Base-by-base conservation (phyloP, 306 rosid species). In the Chamaecrista fasciculata region DNA sequence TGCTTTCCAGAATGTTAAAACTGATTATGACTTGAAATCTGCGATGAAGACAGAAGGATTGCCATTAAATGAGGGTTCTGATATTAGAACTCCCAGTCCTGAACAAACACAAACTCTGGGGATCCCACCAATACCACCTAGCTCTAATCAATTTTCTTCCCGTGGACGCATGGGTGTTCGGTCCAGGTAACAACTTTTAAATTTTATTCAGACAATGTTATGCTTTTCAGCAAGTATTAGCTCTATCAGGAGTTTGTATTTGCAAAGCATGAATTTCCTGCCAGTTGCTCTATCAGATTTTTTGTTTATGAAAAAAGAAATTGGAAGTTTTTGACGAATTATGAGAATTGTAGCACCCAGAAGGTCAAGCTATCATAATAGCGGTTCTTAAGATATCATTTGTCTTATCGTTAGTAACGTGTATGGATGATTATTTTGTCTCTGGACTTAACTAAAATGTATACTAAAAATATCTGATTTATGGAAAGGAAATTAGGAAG, bases 91-190 rank as follows among this genome's bases (percentile, higher is more conserved):
- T 76, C 70, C 80, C 18, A 62, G 76, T 68, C 74, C 84, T 68
- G 76, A 81, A 14, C 94, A 85, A 62, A 86, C n/a, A n/a, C n/a
- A 46, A 71, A 37, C 70, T 69, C 78, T 87, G 3, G 97, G 96
- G 69, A 85, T 86, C 72, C 95, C 97, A 37, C 90, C 90, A 5
- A 84, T 87, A 31, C 95, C 97, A 44, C 94, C 96, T 16, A 77
- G 79, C 72, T 62, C 95, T 73, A 92, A 89, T 50, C 97, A 89
- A 47, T 89, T 84, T 79, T 87, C 95, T 53, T 86, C 89, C 60
- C 90, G 92, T 11, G 88, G 89, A 20, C 87, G 95, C 66, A 18
- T 86, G 76, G 90, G 96, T 74, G 86, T 92, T 82, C 82, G 96
- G 21, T 73, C 96, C 68, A 92, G 97, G 97, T 89, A 84, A 76